A percentile compares a stretch with the other conserved stretches of the same genome.
Conservation (phyloP, 495 filamentous ascomycete species). For the Clavariopsis aquatica region DNA sequence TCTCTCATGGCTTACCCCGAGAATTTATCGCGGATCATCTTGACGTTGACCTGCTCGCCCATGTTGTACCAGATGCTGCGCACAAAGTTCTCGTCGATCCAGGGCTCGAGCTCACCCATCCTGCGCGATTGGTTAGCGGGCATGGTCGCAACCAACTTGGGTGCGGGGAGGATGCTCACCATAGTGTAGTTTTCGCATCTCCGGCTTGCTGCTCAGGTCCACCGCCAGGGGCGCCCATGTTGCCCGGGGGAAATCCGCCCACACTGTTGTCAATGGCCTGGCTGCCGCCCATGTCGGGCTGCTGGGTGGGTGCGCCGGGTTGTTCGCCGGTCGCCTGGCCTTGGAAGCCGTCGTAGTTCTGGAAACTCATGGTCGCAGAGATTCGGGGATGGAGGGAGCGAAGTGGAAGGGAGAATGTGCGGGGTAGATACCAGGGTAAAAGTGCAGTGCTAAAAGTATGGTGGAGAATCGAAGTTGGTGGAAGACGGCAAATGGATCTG, state of each 20-base stretch:
- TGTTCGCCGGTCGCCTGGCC: constrained; percentile 43
- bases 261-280: constrained; percentile 58
- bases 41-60: constrained; percentile 93
- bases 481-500: constrained; percentile 8
- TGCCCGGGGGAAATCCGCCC: constrained; percentile 56
- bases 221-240: constrained; percentile 55
- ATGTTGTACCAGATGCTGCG: constrained; percentile 89
- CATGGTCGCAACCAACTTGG: neutral
- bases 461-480: constrained; percentile 11
- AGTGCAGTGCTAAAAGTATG: constrained; percentile 15
- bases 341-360: constrained; percentile 42
- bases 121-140: constrained; percentile 48
- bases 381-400: neutral
- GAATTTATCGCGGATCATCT: constrained; percentile 99
- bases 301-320: constrained; percentile 35
- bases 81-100: constrained; percentile 99
- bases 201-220: constrained; percentile 58
- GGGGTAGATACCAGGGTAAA: constrained; percentile 7
- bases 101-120: constrained; percentile 99
- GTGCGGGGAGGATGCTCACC: constrained; percentile 54
- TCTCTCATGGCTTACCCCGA: constrained; percentile 76
- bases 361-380: constrained; percentile 31
- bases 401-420: neutral
- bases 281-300: constrained; percentile 40
- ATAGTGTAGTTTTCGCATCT: constrained; percentile 79